Conservation (phyloP, 108 stramenopile genomes). For the Seminavis robusta region DNA sequence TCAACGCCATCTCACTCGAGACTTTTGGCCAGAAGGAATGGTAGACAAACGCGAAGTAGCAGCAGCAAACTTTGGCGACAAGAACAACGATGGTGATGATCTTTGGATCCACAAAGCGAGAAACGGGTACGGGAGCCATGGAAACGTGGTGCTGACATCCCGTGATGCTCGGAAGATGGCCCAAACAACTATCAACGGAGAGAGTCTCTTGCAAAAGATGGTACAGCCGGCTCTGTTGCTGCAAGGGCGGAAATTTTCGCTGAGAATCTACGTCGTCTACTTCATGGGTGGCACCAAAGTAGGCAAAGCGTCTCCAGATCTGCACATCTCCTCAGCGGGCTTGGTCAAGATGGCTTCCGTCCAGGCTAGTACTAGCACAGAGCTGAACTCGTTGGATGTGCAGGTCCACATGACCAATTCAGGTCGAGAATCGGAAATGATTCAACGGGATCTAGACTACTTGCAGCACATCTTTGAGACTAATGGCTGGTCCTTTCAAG, state of each 20-base stretch:
- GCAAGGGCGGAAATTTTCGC: slow-evolving; percentile 50
- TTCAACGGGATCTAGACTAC: slow-evolving; percentile 44
- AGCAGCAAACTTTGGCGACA: slow-evolving; percentile 6
- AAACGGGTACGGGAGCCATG: slow-evolving; percentile 76
- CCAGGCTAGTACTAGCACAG: slow-evolving; percentile 5
- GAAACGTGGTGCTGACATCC: slow-evolving; percentile 49
- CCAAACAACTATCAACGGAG: neutral
- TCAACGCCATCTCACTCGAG: too few relatives aligned
- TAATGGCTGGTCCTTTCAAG: neutral
- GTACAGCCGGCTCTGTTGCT: slow-evolving; percentile 56
- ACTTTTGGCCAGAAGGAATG: slow-evolving; percentile 39
- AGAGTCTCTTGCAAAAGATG: slow-evolving; percentile 54
- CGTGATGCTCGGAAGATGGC: slow-evolving; percentile 11
- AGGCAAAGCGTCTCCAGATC: slow-evolving; percentile 1
- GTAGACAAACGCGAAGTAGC: neutral
- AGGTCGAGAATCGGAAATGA: slow-evolving; percentile 47
- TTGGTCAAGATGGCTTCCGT: slow-evolving; percentile 64
- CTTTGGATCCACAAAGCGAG: slow-evolving; percentile 63
- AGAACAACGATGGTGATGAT: neutral
- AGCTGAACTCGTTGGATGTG: slow-evolving; percentile 13
- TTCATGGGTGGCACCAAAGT: slow-evolving; percentile 29
- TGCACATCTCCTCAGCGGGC: slow-evolving; percentile 49
- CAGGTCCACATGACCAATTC: slow-evolving; percentile 73
- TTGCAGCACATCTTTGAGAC: slow-evolving; percentile 18
- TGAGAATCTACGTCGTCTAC: slow-evolving; percentile 69